Evolutionary conservation across 179 eudicot species (phyloP), one percentile per base, ranked within the genome.

Genomic region (Actinidia chinensis): DNA sequence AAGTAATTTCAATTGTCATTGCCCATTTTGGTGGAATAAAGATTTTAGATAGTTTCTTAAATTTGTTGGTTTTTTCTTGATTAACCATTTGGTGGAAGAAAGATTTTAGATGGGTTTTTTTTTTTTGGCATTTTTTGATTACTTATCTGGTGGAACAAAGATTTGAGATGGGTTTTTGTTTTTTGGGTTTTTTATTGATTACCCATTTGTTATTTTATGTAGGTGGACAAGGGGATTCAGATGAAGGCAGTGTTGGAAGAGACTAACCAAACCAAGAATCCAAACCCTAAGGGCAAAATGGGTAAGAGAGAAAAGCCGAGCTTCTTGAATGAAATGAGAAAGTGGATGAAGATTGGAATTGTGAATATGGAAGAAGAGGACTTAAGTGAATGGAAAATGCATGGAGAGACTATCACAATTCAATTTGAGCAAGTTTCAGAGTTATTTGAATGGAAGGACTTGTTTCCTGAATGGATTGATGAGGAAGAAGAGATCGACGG

Each of bases 391-490:
- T 88, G 89, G 89, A 70, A 61, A 47, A 44, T 0, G 4, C 59
- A 82, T 2, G 94, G 92, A 20, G 68, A 85, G 36, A 64, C 84
- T 0, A 58, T 83, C 18, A 81, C 78, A 6, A 40, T 93, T 36
- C 36, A 77, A 3, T 93, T 86, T 61, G 89, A 93, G 20, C 84
- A 50, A 55, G 97, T 91, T 1, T 93, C 99, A 0, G 78, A 86
- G 46, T 44, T 84, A 0, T 89, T 95, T 2, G 86, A 92, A 68
- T 95, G 99, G 99, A 84, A 90, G 64, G 83, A 90, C 80, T 83
- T 95, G 48, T 95, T 93, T 74, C 99, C 99, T 0, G 99, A 93
- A 74, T 92, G 97, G 98, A 90, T 95, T 3, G 99, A 95, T 17
- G 99, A 95, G 80, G 99, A 95, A 18, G 89, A 95, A 76, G 98